Evolutionary conservation across 495 filamentous ascomycete genomes (phyloP).

Genomic region (Bathelium albidoporum): DNA sequence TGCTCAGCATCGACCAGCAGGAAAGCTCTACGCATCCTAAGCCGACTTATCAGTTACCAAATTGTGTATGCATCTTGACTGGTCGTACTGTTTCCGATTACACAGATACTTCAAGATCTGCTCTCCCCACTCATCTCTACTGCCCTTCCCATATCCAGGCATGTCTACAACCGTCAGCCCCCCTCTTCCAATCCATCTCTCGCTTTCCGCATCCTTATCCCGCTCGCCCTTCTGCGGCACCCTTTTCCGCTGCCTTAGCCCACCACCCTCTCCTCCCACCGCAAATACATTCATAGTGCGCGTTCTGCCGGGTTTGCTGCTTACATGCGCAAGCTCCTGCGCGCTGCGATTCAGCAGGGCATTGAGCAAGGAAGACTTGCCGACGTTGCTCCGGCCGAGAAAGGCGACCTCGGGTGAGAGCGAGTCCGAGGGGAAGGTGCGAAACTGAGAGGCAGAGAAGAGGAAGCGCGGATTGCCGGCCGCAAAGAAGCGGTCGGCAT

Average conservation of each 20-base stretch:
- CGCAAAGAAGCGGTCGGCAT: slow-evolving; percentile 55
- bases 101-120: slow-evolving; percentile 80
- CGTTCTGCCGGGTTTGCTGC: slow-evolving; percentile 65
- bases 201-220: slow-evolving; percentile 15
- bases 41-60: not conserved
- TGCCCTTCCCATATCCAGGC: slow-evolving; percentile 85
- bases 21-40: slow-evolving; percentile 60
- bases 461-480: slow-evolving; percentile 51
- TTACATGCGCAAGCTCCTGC: slow-evolving; percentile 48
- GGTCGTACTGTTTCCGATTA: slow-evolving; percentile 51
- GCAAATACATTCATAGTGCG: slow-evolving; percentile 76
- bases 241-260: slow-evolving; percentile 30
- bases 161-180: slow-evolving; percentile 69
- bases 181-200: slow-evolving; percentile 27
- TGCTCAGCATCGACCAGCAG: slow-evolving; percentile 71
- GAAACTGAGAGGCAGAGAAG: slow-evolving; percentile 62
- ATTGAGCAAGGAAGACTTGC: slow-evolving; percentile 83
- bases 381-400: slow-evolving; percentile 80
- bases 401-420: slow-evolving; percentile 60
- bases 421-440: slow-evolving; percentile 42
- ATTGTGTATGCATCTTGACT: not conserved
- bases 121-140: slow-evolving; percentile 65
- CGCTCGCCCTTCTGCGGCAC: slow-evolving; percentile 35
- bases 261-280: slow-evolving; percentile 45
- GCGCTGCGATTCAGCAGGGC: slow-evolving; percentile 52